Evolutionary conservation across 495 filamentous ascomycete species (phyloP).

Genomic region (Bryoglossum gracile): DNA sequence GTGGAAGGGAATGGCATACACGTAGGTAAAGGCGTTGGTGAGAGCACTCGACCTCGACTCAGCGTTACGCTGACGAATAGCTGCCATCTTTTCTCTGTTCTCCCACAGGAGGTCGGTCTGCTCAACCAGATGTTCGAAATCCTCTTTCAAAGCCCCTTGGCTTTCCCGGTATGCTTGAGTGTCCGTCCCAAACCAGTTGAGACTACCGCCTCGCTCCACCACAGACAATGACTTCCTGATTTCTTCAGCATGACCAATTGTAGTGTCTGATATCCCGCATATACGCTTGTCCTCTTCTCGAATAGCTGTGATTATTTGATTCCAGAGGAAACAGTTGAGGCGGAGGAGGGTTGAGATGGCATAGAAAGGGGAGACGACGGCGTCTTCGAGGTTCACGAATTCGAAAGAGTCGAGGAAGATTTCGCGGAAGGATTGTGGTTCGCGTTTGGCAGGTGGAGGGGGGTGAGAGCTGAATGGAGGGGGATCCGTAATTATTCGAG

Average conservation of each 20-base stretch:
- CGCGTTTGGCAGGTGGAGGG: slow-evolving; percentile 1
- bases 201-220: slow-evolving; percentile 21
- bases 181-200: slow-evolving; percentile 16
- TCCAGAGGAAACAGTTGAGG: slow-evolving; percentile 26
- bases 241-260: slow-evolving; percentile 25
- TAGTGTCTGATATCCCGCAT: slow-evolving; percentile 24
- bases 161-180: slow-evolving; percentile 1
- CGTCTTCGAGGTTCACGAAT: slow-evolving; percentile 9
- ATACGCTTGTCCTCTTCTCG: slow-evolving; percentile 24
- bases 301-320: slow-evolving; percentile 23
- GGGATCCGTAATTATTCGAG: slow-evolving; percentile 22
- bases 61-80: slow-evolving; percentile 10
- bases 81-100: slow-evolving; percentile 18
- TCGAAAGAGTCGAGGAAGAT: slow-evolving; percentile 24
- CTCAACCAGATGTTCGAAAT: slow-evolving; percentile 26
- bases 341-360: slow-evolving; percentile 19
- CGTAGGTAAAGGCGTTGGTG: slow-evolving; percentile 26
- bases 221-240: slow-evolving; percentile 22
- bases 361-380: slow-evolving; percentile 20
- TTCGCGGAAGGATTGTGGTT: slow-evolving; percentile 23
- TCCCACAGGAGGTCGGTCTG: slow-evolving; percentile 25
- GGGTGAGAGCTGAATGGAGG: slow-evolving; percentile 18
- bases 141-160: slow-evolving; percentile 17
- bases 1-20: slow-evolving; percentile 9
- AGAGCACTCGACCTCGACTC: slow-evolving; percentile 21